A percentile compares a stretch with the other conserved stretches of the same genome.
Evolutionary conservation across 2,329 filamentous ascomycete species (phyloP).

Genomic region (Ceratocystis eucalypticola): DNA sequence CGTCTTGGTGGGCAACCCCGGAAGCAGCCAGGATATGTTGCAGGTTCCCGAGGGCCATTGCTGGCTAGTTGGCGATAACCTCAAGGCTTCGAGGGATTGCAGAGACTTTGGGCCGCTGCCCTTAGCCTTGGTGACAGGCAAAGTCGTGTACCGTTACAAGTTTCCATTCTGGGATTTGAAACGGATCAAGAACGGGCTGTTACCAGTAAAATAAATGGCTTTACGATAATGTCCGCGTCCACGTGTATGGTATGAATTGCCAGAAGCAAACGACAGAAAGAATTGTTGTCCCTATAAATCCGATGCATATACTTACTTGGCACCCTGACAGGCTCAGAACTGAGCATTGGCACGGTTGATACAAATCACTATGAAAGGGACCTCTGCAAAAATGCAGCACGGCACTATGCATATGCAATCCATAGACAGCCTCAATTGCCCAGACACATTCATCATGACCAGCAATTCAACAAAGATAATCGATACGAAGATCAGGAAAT

Average conservation of each 20-base stretch:
- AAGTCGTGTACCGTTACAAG: slow-evolving; percentile 52
- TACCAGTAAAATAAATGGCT: slow-evolving; percentile 22
- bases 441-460: too few species aligned
- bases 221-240: neutral
- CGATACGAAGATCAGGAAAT: slow-evolving; percentile 1
- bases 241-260: neutral
- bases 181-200: slow-evolving; percentile 36
- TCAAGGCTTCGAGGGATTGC: slow-evolving; percentile 73
- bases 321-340: too few species aligned
- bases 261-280: neutral
- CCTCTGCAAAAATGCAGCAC: too few species aligned
- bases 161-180: slow-evolving; percentile 32
- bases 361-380: too few species aligned
- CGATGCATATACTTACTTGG: too few species aligned
- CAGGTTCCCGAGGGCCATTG: slow-evolving; percentile 86
- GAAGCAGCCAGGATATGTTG: slow-evolving; percentile 22
- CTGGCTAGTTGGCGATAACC: slow-evolving; percentile 80
- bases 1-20: slow-evolving; percentile 52
- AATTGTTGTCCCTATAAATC: too few species aligned
- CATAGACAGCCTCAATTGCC: too few species aligned
- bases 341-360: too few species aligned
- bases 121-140: slow-evolving; percentile 69
- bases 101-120: slow-evolving; percentile 77
- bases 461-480: neutral
- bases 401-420: too few species aligned